phyloP scores from a whole-genome alignment of 2,329 filamentous ascomycete genomes.

The Didymella lethalis region DNA sequence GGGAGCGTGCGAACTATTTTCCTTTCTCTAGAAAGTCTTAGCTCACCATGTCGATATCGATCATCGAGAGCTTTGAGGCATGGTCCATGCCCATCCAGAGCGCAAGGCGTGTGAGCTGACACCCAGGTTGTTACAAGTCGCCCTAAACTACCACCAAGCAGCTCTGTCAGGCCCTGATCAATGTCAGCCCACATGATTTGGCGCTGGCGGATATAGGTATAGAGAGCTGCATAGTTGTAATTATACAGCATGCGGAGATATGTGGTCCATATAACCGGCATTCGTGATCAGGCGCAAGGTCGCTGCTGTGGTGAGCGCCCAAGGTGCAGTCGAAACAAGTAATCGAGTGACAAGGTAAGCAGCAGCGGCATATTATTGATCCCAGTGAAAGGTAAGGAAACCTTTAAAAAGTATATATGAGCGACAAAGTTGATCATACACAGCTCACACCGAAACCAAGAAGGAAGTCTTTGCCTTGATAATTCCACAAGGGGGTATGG shows the following conservation, averaged over 20 bases:
- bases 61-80: background rate
- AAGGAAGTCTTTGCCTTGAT: background rate
- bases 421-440: background rate
- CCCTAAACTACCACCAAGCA: background rate
- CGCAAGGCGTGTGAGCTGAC: background rate
- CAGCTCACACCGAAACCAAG: background rate
- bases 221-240: background rate
- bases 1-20: too few relatives aligned
- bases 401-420: background rate
- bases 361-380: background rate
- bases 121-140: background rate
- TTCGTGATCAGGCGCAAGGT: background rate
- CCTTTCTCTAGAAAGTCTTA: background rate
- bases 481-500: background rate
- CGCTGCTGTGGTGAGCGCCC: too few relatives aligned
- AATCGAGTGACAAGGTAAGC: background rate
- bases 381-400: background rate
- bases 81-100: background rate
- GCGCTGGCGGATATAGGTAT: background rate
- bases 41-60: background rate
- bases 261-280: background rate
- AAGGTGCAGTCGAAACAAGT: background rate
- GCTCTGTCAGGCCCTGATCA: background rate
- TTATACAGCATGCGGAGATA: background rate
- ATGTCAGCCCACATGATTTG: background rate